A percentile compares a stretch with the other conserved stretches of the same genome.
These are phyloP conservation scores for Chloromonas sp. DNA, from an alignment of 163 green algal species.

Conservation along the genomic window DNA sequence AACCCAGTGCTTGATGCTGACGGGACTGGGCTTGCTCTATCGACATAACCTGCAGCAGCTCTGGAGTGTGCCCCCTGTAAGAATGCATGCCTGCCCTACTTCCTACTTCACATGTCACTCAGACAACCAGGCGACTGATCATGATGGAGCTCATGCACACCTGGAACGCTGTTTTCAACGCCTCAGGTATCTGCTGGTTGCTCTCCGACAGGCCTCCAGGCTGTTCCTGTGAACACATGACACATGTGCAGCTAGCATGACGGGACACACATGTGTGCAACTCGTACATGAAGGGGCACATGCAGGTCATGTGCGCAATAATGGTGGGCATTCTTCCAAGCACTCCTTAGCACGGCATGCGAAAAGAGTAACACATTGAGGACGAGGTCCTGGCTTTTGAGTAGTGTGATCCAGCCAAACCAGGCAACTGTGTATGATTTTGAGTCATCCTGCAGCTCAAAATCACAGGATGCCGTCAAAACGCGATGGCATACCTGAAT, in stretches of 20 bases:
- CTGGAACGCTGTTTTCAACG: background rate
- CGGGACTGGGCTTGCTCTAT: background rate
- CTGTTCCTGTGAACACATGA: background rate
- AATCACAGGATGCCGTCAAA: background rate
- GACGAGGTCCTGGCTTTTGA: background rate
- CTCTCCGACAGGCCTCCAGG: background rate
- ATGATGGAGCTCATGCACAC: background rate
- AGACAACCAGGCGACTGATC: too few relatives aligned
- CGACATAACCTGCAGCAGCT: background rate
- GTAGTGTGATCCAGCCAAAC: background rate
- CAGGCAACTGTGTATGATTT: background rate
- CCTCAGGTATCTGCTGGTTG: background rate
- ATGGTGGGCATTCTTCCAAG: background rate
- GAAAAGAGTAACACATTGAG: too few relatives aligned
- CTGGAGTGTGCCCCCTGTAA: background rate
- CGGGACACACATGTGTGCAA: background rate
- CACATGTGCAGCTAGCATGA: background rate
- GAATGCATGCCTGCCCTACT: background rate
- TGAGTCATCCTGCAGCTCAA: background rate
- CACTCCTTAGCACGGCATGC: background rate
- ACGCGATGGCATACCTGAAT: too few relatives aligned
- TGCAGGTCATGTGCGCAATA: background rate
- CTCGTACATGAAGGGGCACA: background rate
- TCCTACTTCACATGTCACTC: background rate
- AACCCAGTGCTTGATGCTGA: background rate